phyloP scores from a whole-genome alignment of 2,329 filamentous ascomycete genomes.

The Pseudopithomyces chartarum region DNA sequence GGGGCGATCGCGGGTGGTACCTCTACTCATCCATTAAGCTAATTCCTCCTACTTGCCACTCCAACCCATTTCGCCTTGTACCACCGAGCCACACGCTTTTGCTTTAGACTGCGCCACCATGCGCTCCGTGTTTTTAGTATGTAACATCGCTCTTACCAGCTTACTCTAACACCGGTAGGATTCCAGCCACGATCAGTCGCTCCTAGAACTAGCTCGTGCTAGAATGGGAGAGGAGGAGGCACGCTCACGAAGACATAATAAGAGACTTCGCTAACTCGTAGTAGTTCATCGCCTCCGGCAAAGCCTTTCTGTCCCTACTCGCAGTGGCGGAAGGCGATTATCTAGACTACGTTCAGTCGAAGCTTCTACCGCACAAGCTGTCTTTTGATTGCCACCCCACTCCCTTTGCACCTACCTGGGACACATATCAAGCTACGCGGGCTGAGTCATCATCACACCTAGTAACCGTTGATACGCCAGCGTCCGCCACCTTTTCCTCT shows the following conservation, averaged over 20 bases:
- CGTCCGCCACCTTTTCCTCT: not conserved
- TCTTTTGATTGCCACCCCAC: constrained; percentile 5
- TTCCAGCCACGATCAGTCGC: not conserved
- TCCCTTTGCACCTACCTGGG: constrained; percentile 3
- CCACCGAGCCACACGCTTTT: not conserved
- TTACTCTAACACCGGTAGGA: not conserved
- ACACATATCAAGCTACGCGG: constrained; percentile 6
- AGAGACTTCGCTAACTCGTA: constrained; percentile 8
- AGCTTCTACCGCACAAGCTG: constrained; percentile 14
- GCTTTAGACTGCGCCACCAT: not conserved
- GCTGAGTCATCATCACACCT: constrained; percentile 1
- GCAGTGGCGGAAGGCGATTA: constrained; percentile 10
- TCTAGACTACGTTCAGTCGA: constrained; percentile 11
- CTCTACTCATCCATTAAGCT: not conserved
- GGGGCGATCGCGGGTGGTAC: no score
- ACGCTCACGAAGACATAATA: constrained; percentile 2
- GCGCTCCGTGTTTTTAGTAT: constrained; percentile 1
- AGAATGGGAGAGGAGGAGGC: constrained; percentile 12
- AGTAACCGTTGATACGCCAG: constrained; percentile 3
- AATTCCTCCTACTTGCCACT: not conserved
- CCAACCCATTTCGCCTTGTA: not conserved
- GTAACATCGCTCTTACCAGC: not conserved
- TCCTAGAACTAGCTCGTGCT: constrained; percentile 5
- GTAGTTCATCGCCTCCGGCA: constrained; percentile 12
- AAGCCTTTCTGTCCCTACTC: constrained; percentile 13